phyloP scores from a whole-genome alignment of 1,284 basidiomycete species.

The Ganoderma multipileum region DNA sequence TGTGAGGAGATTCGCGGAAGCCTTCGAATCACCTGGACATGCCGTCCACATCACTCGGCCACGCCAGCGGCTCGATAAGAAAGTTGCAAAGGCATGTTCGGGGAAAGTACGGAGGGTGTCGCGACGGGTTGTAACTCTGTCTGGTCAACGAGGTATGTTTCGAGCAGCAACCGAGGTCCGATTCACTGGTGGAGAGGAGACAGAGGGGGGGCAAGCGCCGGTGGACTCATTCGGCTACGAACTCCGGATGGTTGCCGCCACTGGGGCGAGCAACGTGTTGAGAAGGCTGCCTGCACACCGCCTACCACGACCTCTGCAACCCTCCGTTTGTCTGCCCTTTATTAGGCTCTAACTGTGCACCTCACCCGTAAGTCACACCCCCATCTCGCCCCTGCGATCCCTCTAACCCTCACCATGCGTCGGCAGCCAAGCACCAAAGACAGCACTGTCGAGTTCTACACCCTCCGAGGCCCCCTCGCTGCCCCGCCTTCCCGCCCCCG shows the following conservation, averaged over 20 bases:
- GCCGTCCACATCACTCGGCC: neutral
- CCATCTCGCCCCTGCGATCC: constrained; percentile 7
- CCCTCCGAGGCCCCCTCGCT: constrained; percentile 44
- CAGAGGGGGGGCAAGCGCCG: neutral
- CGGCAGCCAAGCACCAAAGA: constrained; percentile 60
- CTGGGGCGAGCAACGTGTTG: constrained; percentile 24
- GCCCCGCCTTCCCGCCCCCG: constrained; percentile 31
- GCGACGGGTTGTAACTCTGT: neutral
- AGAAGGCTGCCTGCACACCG: constrained; percentile 27
- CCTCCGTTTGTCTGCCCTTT: constrained; percentile 23
- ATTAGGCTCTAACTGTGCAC: constrained; percentile 24
- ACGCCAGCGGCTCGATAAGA: neutral
- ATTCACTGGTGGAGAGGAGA: neutral
- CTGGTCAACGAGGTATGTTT: neutral
- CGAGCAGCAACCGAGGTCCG: neutral
- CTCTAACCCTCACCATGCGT: constrained; percentile 48
- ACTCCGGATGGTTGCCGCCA: constrained; percentile 27
- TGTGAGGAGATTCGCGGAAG: neutral
- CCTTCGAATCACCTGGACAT: neutral
- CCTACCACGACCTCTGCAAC: constrained; percentile 27
- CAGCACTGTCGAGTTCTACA: constrained; percentile 66
- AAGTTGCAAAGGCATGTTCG: neutral
- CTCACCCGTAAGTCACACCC: constrained; percentile 39
- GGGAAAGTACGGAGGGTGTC: neutral
- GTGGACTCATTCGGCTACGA: constrained; percentile 18